Conservation (phyloP, 2,329 filamentous ascomycete species). For the Pseudogymnoascus sp. region DNA sequence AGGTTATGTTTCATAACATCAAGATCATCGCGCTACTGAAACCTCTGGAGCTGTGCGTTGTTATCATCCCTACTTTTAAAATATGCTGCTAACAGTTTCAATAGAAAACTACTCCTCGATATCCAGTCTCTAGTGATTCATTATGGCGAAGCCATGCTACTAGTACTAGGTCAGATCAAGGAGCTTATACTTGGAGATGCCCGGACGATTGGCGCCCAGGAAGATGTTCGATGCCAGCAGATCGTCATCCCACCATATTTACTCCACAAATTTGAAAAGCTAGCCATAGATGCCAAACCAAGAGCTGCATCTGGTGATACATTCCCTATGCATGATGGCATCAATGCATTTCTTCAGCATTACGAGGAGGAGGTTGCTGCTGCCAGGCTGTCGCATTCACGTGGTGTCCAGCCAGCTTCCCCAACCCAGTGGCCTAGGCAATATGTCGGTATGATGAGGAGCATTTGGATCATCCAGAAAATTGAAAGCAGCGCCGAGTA, state of each 20-base stretch:
- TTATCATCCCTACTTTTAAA: not conserved
- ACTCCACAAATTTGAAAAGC: slow-evolving; percentile 5
- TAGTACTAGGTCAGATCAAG: not conserved
- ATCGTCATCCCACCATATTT: slow-evolving; percentile 9
- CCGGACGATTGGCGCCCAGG: not conserved
- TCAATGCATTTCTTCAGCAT: slow-evolving; percentile 9
- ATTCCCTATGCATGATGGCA: slow-evolving; percentile 10
- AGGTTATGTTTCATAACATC: slow-evolving; percentile 14
- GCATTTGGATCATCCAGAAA: slow-evolving; percentile 9
- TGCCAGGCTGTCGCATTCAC: not conserved
- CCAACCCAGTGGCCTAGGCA: slow-evolving; percentile 6
- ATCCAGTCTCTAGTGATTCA: not conserved
- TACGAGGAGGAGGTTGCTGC: not conserved
- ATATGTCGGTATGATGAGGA: slow-evolving; percentile 9
- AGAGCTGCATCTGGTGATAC: not conserved
- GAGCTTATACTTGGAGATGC: not conserved
- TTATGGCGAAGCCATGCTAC: not conserved
- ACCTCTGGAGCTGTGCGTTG: slow-evolving; percentile 13
- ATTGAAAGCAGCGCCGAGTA: slow-evolving; percentile 3
- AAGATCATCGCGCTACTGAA: slow-evolving; percentile 15
- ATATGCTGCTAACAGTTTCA: not conserved
- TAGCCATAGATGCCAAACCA: slow-evolving; percentile 2
- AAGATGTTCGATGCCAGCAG: slow-evolving; percentile 4
- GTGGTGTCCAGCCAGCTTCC: not conserved
- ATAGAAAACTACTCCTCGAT: not conserved